These are phyloP conservation scores for Cylindrodendrum hubeiense DNA, from an alignment of 2,329 filamentous ascomycete species.

Conservation along the genomic window DNA sequence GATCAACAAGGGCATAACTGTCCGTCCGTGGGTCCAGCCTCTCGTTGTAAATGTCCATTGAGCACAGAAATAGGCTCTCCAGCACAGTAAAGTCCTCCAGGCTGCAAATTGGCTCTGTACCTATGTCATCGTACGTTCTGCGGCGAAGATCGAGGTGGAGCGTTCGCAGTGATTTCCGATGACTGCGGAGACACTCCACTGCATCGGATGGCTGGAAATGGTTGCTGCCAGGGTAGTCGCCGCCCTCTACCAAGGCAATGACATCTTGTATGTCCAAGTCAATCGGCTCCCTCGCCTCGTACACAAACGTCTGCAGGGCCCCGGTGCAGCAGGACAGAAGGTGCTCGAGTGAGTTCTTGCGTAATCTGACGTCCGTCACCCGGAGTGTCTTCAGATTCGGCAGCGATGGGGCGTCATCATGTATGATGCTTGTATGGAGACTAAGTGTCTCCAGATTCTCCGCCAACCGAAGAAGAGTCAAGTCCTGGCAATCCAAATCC, in stretches of 20 bases:
- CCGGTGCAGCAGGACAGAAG: not conserved
- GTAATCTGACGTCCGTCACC: not conserved
- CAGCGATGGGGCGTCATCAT: not conserved
- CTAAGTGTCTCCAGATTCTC: not conserved
- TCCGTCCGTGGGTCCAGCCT: not conserved
- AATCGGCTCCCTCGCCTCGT: not conserved
- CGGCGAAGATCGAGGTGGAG: not conserved
- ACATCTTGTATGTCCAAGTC: not conserved
- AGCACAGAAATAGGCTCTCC: not conserved
- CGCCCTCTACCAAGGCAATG: not conserved
- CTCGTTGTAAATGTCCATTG: not conserved
- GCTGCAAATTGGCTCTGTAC: not conserved
- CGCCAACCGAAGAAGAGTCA: not conserved
- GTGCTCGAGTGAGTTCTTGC: not conserved
- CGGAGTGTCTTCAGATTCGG: not conserved
- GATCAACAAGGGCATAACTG: not conserved
- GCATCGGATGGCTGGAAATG: not conserved
- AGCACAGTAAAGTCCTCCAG: not conserved
- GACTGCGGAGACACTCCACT: not conserved
- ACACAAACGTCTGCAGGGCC: not conserved
- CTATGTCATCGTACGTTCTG: not conserved
- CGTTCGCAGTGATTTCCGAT: not conserved
- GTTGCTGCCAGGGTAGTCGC: not conserved
- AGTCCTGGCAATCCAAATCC: not conserved
- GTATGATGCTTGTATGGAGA: not conserved